A percentile compares a stretch with the other conserved stretches of the same genome.
phyloP scores from a whole-genome alignment of 345 rosid species.

The Populus simonii region DNA sequence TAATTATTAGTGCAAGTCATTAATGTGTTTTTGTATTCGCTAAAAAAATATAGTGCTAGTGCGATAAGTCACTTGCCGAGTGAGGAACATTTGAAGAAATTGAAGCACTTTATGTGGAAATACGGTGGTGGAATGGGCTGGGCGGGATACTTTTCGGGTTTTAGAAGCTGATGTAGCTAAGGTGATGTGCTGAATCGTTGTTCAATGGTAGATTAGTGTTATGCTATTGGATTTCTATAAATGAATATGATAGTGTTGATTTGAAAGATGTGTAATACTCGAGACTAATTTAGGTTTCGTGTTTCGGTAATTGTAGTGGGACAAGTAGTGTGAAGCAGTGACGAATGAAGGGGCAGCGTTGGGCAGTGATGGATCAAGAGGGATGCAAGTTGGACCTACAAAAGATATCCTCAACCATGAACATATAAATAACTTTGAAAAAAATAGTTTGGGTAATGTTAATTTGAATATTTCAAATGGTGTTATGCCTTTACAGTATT shows the following conservation, averaged over 20 bases:
- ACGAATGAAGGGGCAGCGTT: slow-evolving; percentile 38
- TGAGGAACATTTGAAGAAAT: slow-evolving; percentile 61
- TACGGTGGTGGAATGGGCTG: slow-evolving; percentile 60
- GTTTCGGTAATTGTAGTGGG: slow-evolving; percentile 54
- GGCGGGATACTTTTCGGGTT: slow-evolving; percentile 48
- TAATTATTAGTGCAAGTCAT: not conserved
- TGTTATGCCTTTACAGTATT: slow-evolving; percentile 89
- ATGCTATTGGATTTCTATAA: not conserved
- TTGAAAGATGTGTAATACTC: not conserved
- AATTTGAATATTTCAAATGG: slow-evolving; percentile 38
- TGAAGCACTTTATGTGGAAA: slow-evolving; percentile 81
- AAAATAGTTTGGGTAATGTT: slow-evolving; percentile 37
- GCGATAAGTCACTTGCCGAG: slow-evolving; percentile 71
- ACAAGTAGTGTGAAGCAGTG: slow-evolving; percentile 51
- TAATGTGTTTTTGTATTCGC: not conserved
- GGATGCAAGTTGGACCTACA: slow-evolving; percentile 37
- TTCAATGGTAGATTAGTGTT: not conserved
- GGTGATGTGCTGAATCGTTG: slow-evolving; percentile 35
- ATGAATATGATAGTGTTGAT: not conserved
- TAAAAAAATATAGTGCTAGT: slow-evolving; percentile 38
- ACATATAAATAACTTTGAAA: slow-evolving; percentile 47
- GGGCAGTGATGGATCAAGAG: slow-evolving; percentile 32
- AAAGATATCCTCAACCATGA: slow-evolving; percentile 76
- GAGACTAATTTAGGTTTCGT: not conserved
- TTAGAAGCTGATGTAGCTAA: slow-evolving; percentile 53